Evolutionary conservation across 1,139 yeast species (phyloP), one percentile per base, ranked within the genome.

Genomic region (Hyphopichia wangnamkhiaoensis): DNA sequence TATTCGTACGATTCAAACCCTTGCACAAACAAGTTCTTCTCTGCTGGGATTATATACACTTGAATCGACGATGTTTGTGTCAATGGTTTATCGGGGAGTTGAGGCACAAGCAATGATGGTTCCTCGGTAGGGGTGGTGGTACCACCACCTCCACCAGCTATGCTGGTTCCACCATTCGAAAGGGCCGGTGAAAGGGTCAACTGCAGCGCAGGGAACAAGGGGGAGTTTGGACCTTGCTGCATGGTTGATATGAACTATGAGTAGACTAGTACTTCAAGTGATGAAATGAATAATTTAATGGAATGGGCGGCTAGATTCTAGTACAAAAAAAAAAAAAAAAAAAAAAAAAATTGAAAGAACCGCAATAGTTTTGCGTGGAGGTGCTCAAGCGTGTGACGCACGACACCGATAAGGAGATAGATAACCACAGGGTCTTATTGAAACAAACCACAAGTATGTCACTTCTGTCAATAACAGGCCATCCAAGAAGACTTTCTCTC

Each of bases 1-100:
- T 76, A 80, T 54, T 88, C 95, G 12, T 75, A 66, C 1, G 78
- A 65, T 17, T 79, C 81, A 56, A 88, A 90, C 0, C 98, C 98
- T 54, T 87, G 91, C 15, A 91, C 75, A 53, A 82, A 91, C 12
- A 91, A 64, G 24, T 76, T 80, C 32, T 87, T 87, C 58, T 91
- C 98, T 0, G 96, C 89, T 15, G 91, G 76, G 5, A 81, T 71
- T 20, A 84, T 65, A 47, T 74, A 80, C 27, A 79, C 53, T 46
- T 74, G 76, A 19, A 78, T 61, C 3, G 82, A 71, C 3, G 70
- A 65, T 0, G 81, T 71, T 31, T 64, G 71, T 1, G 74, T 68
- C 34, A 60, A 50, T 2, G 84, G 82, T 42, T 62, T 66, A 4
- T 65, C 68, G 0, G 84, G 84, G 32, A 79, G 62, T 40, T 65